phyloP scores from a whole-genome alignment of 2,329 filamentous ascomycete species.

The Aspergillus ochraceus region DNA sequence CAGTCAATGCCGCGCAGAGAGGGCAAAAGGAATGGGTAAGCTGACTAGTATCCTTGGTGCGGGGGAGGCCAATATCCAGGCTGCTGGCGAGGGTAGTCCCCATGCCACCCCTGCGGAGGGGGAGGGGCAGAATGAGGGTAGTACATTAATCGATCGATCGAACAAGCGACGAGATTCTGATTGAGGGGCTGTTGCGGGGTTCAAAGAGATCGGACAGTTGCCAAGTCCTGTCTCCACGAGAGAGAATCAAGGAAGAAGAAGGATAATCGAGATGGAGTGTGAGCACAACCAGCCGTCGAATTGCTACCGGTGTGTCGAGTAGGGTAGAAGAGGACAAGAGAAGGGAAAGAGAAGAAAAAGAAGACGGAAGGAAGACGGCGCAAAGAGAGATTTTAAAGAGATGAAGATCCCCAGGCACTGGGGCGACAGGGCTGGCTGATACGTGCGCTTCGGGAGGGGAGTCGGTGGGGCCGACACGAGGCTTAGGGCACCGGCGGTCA shows the following conservation, averaged over 20 bases:
- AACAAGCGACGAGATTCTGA: background rate
- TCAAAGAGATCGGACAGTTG: background rate
- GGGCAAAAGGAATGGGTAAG: background rate
- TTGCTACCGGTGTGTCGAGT: background rate
- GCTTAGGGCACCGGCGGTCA: slow-evolving; percentile 10
- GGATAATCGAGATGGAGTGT: background rate
- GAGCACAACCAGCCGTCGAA: too few relatives aligned
- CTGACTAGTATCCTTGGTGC: slow-evolving; percentile 15
- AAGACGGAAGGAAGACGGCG: slow-evolving; percentile 5
- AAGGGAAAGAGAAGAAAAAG: background rate
- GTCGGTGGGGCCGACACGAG: slow-evolving; percentile 11
- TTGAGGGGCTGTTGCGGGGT: background rate
- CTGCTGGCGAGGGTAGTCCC: slow-evolving; percentile 14
- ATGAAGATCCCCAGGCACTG: slow-evolving; percentile 1
- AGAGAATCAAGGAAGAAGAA: background rate
- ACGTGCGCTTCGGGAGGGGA: background rate
- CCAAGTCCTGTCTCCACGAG: background rate
- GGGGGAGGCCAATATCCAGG: slow-evolving; percentile 14
- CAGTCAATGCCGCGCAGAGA: background rate
- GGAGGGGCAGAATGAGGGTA: slow-evolving; percentile 15
- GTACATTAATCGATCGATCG: slow-evolving; percentile 21
- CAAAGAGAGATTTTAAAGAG: slow-evolving; percentile 6
- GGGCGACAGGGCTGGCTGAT: slow-evolving; percentile 2
- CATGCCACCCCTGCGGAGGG: slow-evolving; percentile 16
- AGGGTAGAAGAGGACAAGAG: background rate